Evolutionary conservation across 768 basidiomycete species (phyloP), one percentile per base, ranked within the genome.

Genomic region (Pisolithus marmoratus): DNA sequence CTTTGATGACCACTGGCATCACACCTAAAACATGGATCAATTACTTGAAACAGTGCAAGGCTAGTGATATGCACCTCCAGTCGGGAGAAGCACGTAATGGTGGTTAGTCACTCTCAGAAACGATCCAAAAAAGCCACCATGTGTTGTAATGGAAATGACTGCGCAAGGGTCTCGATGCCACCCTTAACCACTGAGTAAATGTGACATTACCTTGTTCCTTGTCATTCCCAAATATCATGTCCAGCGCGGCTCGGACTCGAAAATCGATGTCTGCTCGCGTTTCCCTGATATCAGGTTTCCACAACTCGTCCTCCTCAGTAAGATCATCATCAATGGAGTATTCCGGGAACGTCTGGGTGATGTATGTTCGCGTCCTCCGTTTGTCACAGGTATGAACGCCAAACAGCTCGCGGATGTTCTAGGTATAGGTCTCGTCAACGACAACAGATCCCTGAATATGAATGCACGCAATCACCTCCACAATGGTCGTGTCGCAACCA

Each of bases 311-410:
- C 14, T 80, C 71, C 60, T 90, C 87, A 0, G 74, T 65, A 48
- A 90, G 79, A 0, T 73, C 77, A 1, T 63, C 60, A 58, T 89
- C 85, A 40, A 87, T 75, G 8, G 47, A 55, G 60, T 83, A 83
- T 5, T 66, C 62, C 0, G 83, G 81, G 60, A 67, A 87, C 5
- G 72, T 57, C 0, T 52, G 50, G 0, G 63, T 58, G 54, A 90
- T 83, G 49, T 78, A 73, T 0, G 77, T 72, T 29, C 67, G 71
- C 2, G 74, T 70, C 19, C 72, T 71, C 14, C 87, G 78, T 55
- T 78, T 76, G 64, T 90, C 87, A 58, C 85, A 88, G 0, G 86
- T 87, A 53, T 88, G 85, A 1, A 79, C 74, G 0, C 86, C 81
- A 53, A 80, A 78, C 54, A 74, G 74, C 63, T 90, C 88, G 26